Base-by-base conservation (phyloP, 768 basidiomycete species). In the Hericium erinaceus region DNA sequence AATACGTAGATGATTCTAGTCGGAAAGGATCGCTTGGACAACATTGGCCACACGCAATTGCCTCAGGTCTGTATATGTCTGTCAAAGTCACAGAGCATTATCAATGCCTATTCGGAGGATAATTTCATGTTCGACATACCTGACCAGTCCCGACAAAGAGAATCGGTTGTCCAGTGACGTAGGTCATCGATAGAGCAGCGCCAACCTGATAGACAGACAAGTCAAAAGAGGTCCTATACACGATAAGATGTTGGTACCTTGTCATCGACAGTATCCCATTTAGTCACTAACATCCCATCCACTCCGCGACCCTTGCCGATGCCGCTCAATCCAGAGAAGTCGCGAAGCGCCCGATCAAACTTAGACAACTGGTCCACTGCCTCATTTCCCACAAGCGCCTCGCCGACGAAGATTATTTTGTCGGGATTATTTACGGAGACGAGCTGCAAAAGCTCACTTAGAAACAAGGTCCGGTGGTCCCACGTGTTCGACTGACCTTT, bases 191-290 rank as follows among this genome's bases (percentile, higher is more conserved):
- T 54, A 99, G 78, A 9, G 97, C 97, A 7, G 97, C 97, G 39
- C 97, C 97, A 53, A 99, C 95, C 95, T 97, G 52, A 39, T 26
- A 26, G 48, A 10, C 37, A 52, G 52, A 24, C 44, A 24, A 60
- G 5, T 2, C 13, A 7, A 26, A 13, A 11, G 22, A 22, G 40
- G 22, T 26, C 11, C 12, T 37, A 50, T 48, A 24, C 46, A 24
- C 16, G 33, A 22, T 8, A 26, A 22, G 49, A 39, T 39, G 28
- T 41, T 18, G 24, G 28, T 57, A 89, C 95, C 81, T 95, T 95
- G 73, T 95, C 92, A 66, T 94, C 92, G 20, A 98, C 97, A 1
- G 95, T 98, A 67, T 99, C 97, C 87, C 97, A 98, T 72, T 99
- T 99, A 37, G 97, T 99, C 58, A 99, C 83, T 48, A 99, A 77